Evolutionary conservation across 75 land plant species (phyloP), one percentile per base, ranked within the genome.

Genomic region (Cunninghamia lanceolata): DNA sequence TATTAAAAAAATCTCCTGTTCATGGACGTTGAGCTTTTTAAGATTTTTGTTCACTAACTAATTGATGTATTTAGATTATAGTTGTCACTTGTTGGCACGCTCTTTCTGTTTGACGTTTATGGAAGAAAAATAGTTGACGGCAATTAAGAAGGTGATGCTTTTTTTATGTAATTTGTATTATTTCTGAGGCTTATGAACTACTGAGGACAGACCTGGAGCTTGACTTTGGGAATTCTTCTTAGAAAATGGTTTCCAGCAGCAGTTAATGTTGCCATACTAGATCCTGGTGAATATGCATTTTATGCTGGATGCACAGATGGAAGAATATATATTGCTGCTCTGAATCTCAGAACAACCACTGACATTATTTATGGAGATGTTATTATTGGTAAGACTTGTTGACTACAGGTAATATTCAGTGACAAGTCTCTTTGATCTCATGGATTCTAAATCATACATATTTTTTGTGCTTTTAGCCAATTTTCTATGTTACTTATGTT

Each of bases 291-390:
- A 88, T 88, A 92, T 88, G 91, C 90, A 40, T 85, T 94, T 78
- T 94, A 95, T 90, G 97, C 95, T 70, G 97, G 96, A 79, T 82
- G 97, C 45, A 87, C 86, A 84, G 95, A 95, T 91, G 99, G 96
- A 13, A 94, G 91, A 82, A 95, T 97, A 82, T 95, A 94, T 82
- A 89, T 92, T 83, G 91, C 91, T 82, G 94, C 94, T 66, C 90
- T 97, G 14, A 90, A 90, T 88, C 90, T 92, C 85, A 90, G 86
- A 59, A 86, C 86, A 42, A 30, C 78, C 36, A 43, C 90, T 79
- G 73, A 66, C 68, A 87, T 75, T 45, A 79, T 21, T 36, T 59
- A 87, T 83, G 94, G 94, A 68, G 40, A 56, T 86, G 88, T 86
- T 85, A 92, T 92, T 16, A 85, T 92, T 83, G 90, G 92, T 53